Percentiles rank a stretch among this genome's conserved stretches.
phyloP scores from a whole-genome alignment of 2,329 filamentous ascomycete species.

The Dryadomyces sulphureus region DNA sequence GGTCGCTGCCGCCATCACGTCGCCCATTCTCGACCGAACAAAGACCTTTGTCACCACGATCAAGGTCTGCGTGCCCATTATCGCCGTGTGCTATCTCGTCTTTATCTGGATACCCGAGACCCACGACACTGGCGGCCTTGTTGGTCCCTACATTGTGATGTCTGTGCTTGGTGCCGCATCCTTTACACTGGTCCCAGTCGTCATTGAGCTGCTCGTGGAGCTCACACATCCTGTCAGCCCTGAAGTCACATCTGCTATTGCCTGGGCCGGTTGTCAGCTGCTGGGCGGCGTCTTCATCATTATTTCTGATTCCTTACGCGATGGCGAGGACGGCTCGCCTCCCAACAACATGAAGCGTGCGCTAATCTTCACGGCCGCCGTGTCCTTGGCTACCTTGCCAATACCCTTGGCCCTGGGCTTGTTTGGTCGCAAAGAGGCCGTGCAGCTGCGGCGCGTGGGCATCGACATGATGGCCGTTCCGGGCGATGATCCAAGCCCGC shows the following conservation, averaged over 20 bases:
- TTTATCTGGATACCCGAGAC: slow-evolving; percentile 71
- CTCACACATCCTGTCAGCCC: slow-evolving; percentile 76
- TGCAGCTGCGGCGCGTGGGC: slow-evolving; percentile 37
- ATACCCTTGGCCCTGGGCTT: slow-evolving; percentile 54
- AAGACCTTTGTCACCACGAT: slow-evolving; percentile 65
- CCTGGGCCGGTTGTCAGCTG: slow-evolving; percentile 78
- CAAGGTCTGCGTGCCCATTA: slow-evolving; percentile 59
- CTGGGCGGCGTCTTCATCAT: slow-evolving; percentile 77
- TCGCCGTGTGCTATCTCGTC: slow-evolving; percentile 57
- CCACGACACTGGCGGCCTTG: slow-evolving; percentile 29
- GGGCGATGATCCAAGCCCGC: neutral
- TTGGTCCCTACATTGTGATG: slow-evolving; percentile 60
- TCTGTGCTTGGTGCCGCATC: slow-evolving; percentile 63
- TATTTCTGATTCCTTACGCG: slow-evolving; percentile 60
- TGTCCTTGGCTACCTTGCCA: slow-evolving; percentile 51
- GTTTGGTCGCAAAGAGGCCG: slow-evolving; percentile 44
- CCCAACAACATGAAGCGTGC: slow-evolving; percentile 59
- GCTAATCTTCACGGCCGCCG: slow-evolving; percentile 64
- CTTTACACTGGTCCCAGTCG: slow-evolving; percentile 71
- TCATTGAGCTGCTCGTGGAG: slow-evolving; percentile 76
- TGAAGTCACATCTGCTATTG: slow-evolving; percentile 68
- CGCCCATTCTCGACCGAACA: slow-evolving; percentile 71
- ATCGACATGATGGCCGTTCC: neutral
- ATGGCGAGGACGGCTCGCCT: slow-evolving; percentile 34
- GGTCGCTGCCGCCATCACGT: slow-evolving; percentile 57